Conservation (phyloP, 441 rosid genomes). For the Bruguiera hainesii region DNA sequence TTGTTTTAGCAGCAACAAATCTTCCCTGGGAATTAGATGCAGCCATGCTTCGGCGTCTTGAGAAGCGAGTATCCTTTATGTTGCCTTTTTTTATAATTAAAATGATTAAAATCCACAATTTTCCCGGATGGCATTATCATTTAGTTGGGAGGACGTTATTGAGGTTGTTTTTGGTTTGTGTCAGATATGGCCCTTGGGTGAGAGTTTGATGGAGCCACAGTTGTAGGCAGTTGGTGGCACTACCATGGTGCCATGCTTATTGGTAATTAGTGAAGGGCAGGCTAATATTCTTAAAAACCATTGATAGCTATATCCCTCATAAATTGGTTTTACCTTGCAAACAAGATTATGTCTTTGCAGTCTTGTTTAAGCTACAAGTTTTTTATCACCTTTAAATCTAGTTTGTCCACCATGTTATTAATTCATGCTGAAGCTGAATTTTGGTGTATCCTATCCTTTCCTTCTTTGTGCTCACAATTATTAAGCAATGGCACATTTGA, state of each 20-base stretch:
- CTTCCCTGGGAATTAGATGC: constrained; percentile 99
- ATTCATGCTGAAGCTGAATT: background rate
- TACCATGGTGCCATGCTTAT: too few species aligned
- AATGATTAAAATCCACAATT: background rate
- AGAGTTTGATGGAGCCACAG: too few species aligned
- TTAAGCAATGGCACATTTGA: background rate
- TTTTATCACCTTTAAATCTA: background rate
- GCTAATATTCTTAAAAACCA: too few species aligned
- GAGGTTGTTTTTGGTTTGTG: background rate
- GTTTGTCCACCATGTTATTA: background rate
- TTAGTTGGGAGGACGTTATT: background rate
- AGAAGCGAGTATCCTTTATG: constrained; percentile 89
- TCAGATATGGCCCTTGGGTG: too few species aligned
- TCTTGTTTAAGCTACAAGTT: background rate
- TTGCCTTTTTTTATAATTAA: background rate
- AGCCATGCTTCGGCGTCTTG: constrained; percentile 94
- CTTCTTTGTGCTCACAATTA: background rate
- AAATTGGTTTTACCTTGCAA: too few species aligned
- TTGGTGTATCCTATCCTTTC: background rate
- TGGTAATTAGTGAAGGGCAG: too few species aligned
- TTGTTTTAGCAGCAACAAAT: constrained; percentile 94
- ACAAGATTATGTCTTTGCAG: too few species aligned
- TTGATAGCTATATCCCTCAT: too few species aligned
- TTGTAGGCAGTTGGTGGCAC: too few species aligned
- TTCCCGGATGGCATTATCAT: background rate